Conservation (phyloP, 371 early-diverging fungal genomes). For the Thermomucor indicae-seudaticae region DNA sequence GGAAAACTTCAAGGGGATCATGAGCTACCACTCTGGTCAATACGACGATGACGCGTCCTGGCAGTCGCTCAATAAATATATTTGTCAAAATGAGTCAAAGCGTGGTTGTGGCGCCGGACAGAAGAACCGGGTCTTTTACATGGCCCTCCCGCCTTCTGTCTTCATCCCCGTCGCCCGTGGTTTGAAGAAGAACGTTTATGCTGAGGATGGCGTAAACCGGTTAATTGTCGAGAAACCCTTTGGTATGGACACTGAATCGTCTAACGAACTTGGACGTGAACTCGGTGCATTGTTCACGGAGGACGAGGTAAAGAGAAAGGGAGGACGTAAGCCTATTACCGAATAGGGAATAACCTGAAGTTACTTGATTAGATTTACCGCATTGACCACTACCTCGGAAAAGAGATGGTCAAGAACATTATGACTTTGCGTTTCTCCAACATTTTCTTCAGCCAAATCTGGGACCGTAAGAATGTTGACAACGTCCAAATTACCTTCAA, state of each 20-base stretch:
- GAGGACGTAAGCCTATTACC: background rate
- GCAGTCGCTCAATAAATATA: slow-evolving; percentile 54
- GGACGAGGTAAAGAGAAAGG: slow-evolving; percentile 55
- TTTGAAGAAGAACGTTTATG: slow-evolving; percentile 67
- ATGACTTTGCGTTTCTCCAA: slow-evolving; percentile 94
- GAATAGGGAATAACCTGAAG: background rate
- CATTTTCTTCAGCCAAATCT: slow-evolving; percentile 86
- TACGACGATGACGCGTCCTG: slow-evolving; percentile 85
- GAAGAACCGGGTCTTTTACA: slow-evolving; percentile 74
- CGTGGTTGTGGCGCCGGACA: slow-evolving; percentile 12
- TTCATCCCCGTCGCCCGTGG: slow-evolving; percentile 84
- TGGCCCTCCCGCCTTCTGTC: slow-evolving; percentile 96
- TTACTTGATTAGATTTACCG: slow-evolving; percentile 75
- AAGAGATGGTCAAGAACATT: slow-evolving; percentile 99
- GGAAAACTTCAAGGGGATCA: slow-evolving; percentile 67
- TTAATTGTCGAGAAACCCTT: slow-evolving; percentile 98
- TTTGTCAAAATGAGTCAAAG: slow-evolving; percentile 51
- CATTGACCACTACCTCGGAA: slow-evolving; percentile 98
- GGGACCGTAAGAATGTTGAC: slow-evolving; percentile 87
- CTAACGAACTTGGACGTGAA: slow-evolving; percentile 62
- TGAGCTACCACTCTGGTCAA: slow-evolving; percentile 84
- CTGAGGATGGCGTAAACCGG: slow-evolving; percentile 62
- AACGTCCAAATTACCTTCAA: slow-evolving; percentile 99
- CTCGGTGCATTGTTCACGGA: slow-evolving; percentile 78
- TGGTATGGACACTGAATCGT: slow-evolving; percentile 86